Evolutionary conservation across 2,329 filamentous ascomycete species (phyloP).

Genomic region (Fonsecaea erecta): DNA sequence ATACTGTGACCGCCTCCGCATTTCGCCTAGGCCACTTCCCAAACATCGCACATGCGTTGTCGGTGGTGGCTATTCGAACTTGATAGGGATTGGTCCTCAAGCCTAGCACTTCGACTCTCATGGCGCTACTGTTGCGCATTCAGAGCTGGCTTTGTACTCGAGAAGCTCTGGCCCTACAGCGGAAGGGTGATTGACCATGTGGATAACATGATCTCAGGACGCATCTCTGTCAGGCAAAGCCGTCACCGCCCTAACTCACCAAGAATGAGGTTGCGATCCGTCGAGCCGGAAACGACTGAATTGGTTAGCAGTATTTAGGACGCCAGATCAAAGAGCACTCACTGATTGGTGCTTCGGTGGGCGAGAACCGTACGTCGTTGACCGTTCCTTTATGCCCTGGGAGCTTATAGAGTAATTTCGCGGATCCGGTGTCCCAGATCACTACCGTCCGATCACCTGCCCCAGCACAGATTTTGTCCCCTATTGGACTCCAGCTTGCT

Average conservation of each 20-base stretch:
- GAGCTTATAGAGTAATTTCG: slow-evolving; percentile 90
- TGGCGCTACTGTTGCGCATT: neutral
- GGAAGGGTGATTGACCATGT: neutral
- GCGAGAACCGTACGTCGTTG: slow-evolving; percentile 91
- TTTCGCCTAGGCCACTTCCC: neutral
- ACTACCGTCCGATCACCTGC: slow-evolving; percentile 89
- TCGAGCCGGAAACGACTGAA: slow-evolving; percentile 82
- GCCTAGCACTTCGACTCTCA: neutral
- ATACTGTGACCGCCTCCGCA: neutral
- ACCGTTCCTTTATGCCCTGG: slow-evolving; percentile 94
- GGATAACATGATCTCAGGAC: neutral
- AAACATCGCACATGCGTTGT: neutral
- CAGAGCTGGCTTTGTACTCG: neutral
- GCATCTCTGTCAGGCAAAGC: neutral
- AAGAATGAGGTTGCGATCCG: slow-evolving; percentile 82
- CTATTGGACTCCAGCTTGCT: slow-evolving; percentile 85
- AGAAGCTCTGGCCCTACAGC: neutral
- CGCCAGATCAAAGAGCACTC: slow-evolving; percentile 53
- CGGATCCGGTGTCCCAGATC: slow-evolving; percentile 86
- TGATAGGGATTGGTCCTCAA: neutral
- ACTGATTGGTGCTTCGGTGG: slow-evolving; percentile 83
- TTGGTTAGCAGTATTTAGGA: slow-evolving; percentile 33
- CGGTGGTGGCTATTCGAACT: neutral
- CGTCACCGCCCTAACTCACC: slow-evolving; percentile 73
- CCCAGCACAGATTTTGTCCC: slow-evolving; percentile 84